Conservation (phyloP, 2,329 filamentous ascomycete genomes). For the Fusarium dlaminii region DNA sequence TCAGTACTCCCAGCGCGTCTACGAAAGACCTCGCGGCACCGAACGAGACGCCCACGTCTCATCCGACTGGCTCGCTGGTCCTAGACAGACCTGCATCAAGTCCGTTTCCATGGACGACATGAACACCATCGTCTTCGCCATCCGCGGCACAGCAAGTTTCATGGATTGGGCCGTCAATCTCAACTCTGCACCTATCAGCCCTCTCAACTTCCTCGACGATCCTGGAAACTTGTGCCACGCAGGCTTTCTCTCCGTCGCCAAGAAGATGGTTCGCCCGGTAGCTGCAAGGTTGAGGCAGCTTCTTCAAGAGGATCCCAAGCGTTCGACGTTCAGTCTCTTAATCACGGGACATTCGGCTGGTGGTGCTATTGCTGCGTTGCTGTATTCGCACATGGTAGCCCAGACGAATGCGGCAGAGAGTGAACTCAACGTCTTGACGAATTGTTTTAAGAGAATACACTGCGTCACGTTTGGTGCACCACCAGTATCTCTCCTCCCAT, state of each 20-base stretch:
- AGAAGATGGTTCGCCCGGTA: constrained; percentile 78
- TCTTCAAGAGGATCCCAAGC: constrained; percentile 75
- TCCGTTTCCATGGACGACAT: constrained; percentile 80
- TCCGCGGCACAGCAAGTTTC: constrained; percentile 81
- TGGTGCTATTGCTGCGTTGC: constrained; percentile 80
- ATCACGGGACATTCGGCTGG: constrained; percentile 90
- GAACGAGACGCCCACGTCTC: constrained; percentile 76
- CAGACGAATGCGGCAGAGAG: constrained; percentile 63
- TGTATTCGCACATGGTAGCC: constrained; percentile 84
- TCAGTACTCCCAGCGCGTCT: constrained; percentile 79
- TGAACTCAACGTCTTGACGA: constrained; percentile 75
- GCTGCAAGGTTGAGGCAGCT: constrained; percentile 75
- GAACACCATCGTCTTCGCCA: constrained; percentile 83
- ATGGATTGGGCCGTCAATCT: constrained; percentile 90
- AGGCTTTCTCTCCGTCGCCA: constrained; percentile 80
- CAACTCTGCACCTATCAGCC: constrained; percentile 72
- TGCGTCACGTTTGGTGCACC: constrained; percentile 89
- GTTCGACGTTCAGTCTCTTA: constrained; percentile 74
- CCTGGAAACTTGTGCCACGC: constrained; percentile 80
- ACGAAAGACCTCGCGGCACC: constrained; percentile 68
- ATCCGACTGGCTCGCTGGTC: constrained; percentile 76
- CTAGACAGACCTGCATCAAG: constrained; percentile 87
- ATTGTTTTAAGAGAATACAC: constrained; percentile 80
- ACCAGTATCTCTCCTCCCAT: constrained; percentile 76
- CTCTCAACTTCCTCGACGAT: constrained; percentile 79